Conservation (phyloP, 163 green algal genomes). For the Chlamydomonas reinhardtii region DNA sequence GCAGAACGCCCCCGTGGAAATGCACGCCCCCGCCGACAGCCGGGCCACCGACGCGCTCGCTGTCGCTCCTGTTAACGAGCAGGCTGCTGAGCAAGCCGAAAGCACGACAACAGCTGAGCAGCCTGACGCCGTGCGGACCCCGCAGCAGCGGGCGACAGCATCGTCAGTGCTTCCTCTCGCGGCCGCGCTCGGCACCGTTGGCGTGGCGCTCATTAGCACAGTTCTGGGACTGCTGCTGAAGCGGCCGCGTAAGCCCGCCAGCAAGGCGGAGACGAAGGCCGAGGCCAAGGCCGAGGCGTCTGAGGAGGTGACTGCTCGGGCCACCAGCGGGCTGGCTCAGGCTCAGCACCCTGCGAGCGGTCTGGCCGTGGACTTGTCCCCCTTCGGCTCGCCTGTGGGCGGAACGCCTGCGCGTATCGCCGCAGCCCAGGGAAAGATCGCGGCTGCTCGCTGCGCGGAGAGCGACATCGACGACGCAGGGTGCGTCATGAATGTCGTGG, state of each 20-base stretch:
- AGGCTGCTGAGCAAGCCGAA: no score
- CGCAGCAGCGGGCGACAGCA: no score
- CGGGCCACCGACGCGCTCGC: no score
- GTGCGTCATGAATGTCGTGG: no score
- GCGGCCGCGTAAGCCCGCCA: background rate
- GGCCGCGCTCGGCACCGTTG: background rate
- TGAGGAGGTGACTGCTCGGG: background rate
- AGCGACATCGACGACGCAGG: background rate
- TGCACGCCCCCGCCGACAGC: no score
- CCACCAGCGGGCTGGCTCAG: background rate
- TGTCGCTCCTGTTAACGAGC: no score
- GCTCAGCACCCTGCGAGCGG: no score
- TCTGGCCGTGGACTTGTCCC: slow-evolving; percentile 20
- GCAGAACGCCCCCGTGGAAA: no score
- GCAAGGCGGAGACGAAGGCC: background rate
- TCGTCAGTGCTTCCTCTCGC: background rate
- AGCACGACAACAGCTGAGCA: no score
- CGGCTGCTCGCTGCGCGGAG: no score
- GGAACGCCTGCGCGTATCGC: background rate
- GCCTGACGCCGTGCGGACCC: no score
- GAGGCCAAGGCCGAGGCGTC: background rate
- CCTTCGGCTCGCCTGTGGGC: slow-evolving; percentile 18
- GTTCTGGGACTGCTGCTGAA: background rate
- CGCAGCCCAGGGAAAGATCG: background rate
- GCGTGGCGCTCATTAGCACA: background rate